Base-by-base conservation (phyloP, 305 asterid genomes). In the Fraxinus sp. region DNA sequence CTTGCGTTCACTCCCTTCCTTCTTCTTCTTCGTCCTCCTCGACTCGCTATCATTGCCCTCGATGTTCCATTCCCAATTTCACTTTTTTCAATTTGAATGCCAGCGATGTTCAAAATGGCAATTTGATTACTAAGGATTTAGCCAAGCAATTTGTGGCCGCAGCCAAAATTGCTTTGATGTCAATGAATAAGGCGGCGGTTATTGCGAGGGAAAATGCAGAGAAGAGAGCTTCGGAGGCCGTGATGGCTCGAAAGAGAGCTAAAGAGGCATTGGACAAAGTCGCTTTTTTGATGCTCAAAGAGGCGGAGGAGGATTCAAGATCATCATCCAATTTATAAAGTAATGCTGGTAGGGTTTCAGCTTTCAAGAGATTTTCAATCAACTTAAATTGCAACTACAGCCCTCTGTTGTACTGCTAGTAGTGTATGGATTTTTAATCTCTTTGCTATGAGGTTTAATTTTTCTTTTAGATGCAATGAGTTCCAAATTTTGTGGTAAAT, bases 31-130 rank as follows among this genome's bases (percentile, higher is more conserved):
- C 74, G 1, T 26, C 84, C 78, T 20, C 85, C 74, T 3, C 84
- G 35, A 57, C 70, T 73, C 82, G 85, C 88, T 87, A 83, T 82
- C 78, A 78, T 73, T 87, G 90, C 78, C 84, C 88, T 10, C 83
- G 71, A 0, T 87, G 90, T 81, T 80, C 90, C 82, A 32, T 76
- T 39, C 85, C 89, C 79, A 37, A 85, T 4, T 78, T 52, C 57
- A 73, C 85, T 37, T 81, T 46, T 74, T 35, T 74, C 79, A 55
- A 72, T 71, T 71, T 14, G 2, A 39, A 57, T 10, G 80, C 52
- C 16, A 11, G 49, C 10, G 77, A 4, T 32, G 59, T 73, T 49
- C 59, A 49, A 49, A 57, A 57, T 57, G 24, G 11, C 3, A 57
- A 14, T 18, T 18, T 57, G 28, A 57, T 64, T 64, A 64, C 30